phyloP scores from a whole-genome alignment of 495 filamentous ascomycete species.

The Lepraria neglecta region DNA sequence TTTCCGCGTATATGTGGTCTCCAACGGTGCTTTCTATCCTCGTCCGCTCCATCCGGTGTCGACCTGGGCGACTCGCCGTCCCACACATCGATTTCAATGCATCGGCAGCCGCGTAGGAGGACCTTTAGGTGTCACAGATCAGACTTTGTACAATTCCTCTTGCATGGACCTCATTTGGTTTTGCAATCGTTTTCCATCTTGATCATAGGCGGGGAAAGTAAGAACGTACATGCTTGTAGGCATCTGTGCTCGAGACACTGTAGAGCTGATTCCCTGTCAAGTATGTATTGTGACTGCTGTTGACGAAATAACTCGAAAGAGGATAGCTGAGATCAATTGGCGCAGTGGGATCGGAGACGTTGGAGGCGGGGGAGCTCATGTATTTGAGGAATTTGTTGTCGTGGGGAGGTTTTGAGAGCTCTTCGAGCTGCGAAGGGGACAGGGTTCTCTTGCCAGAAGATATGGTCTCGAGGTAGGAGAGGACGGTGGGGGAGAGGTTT shows the following conservation, averaged over 20 bases:
- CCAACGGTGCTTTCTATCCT: constrained; percentile 25
- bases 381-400: constrained; percentile 48
- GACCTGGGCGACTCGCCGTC: constrained; percentile 57
- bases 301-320: constrained; percentile 83
- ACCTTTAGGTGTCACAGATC: constrained; percentile 39
- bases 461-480: constrained; percentile 22
- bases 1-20: constrained; percentile 16
- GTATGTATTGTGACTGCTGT: constrained; percentile 92
- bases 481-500: constrained; percentile 23
- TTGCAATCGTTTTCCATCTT: no score
- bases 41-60: constrained; percentile 31
- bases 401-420: constrained; percentile 15
- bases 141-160: constrained; percentile 2
- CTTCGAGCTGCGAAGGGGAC: constrained; percentile 17
- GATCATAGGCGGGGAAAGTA: background rate
- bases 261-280: constrained; percentile 87
- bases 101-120: constrained; percentile 76
- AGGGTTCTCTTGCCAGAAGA: constrained; percentile 18
- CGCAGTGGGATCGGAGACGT: constrained; percentile 34
- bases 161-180: no score
- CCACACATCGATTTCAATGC: constrained; percentile 95
- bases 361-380: constrained; percentile 52
- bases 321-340: constrained; percentile 55
- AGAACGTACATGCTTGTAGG: constrained; percentile 69
- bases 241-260: constrained; percentile 70